Evolutionary conservation across 208 protist species (phyloP).

Genomic region (Leishmania mexicana): DNA sequence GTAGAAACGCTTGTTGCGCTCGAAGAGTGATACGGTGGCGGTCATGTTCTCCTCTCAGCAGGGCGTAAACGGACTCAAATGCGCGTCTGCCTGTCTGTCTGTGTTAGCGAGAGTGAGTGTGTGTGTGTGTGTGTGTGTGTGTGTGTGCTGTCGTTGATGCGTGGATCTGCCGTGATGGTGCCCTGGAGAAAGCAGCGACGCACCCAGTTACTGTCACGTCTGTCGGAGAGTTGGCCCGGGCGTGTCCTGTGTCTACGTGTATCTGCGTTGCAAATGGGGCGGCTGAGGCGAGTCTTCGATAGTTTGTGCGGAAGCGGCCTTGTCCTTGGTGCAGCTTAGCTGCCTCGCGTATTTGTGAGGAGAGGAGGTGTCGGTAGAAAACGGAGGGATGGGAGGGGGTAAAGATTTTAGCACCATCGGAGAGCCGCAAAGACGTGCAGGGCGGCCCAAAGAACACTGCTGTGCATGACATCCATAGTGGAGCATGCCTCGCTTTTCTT

Average conservation of each 20-base stretch:
- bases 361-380: background rate
- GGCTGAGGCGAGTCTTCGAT: background rate
- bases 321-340: background rate
- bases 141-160: background rate
- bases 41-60: constrained; percentile 30
- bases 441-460: background rate
- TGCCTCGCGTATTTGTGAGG: background rate
- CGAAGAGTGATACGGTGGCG: constrained; percentile 63
- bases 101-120: constrained; percentile 1
- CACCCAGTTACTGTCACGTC: background rate
- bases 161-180: background rate
- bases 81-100: background rate
- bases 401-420: background rate
- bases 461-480: background rate
- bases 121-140: background rate
- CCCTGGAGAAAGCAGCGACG: background rate
- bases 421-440: background rate
- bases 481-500: background rate
- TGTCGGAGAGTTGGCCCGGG: background rate
- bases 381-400: background rate
- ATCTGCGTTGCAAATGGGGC: background rate
- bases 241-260: background rate
- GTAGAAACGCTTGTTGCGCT: constrained; percentile 87
- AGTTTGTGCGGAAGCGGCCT: background rate
- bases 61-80: background rate